Evolutionary conservation across 768 basidiomycete species (phyloP), one percentile per base, ranked within the genome.

Genomic region (Leccinum rimulosum): DNA sequence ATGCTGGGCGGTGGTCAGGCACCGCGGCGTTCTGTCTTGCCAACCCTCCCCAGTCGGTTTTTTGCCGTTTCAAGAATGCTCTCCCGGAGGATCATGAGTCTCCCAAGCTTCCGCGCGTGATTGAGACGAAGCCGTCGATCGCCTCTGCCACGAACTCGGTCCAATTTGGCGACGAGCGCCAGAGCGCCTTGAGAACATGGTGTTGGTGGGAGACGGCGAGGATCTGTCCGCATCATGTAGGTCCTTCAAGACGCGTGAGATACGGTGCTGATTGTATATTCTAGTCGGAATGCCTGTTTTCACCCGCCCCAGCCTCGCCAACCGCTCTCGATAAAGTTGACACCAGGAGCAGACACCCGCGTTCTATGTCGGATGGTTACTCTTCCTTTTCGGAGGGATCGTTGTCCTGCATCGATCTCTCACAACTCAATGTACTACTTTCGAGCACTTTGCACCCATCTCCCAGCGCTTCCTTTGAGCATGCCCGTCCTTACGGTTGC

Each of bases 1-100:
- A 91, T 93, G 89, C 75, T 92, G 35, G 90, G 87, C 52, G 91
- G 89, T 55, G 89, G 87, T 3, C 87, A 84, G 55, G 84, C 89
- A 54, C 84, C 86, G 31, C 84, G 89, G 33, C 75, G 79, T 12
- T 91, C 91, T 0, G 76, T 89, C 22, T 61, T 0, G n/a, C 55
- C 12, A 64, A 70, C 51, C 70, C 66, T 49, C 71, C 71, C 0
- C 64, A 67, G 47, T 67, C 67, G 0, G 72, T 74, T 9, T 74
- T 80, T n/a, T 76, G 73, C 47, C 56, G 77, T 73, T 56, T 80
- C 74, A 67, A 67, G 61, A 61, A 60, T 1, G 15, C 50, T 4
- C 47, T 50, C 19, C 48, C 14, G 2, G 60, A 60, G 45, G 61
- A 65, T 43, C 52, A 62, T 2, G 2, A 80, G 73, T 55, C 84